Evolutionary conservation across 441 rosid species (phyloP).

Genomic region (Populus hybrid): DNA sequence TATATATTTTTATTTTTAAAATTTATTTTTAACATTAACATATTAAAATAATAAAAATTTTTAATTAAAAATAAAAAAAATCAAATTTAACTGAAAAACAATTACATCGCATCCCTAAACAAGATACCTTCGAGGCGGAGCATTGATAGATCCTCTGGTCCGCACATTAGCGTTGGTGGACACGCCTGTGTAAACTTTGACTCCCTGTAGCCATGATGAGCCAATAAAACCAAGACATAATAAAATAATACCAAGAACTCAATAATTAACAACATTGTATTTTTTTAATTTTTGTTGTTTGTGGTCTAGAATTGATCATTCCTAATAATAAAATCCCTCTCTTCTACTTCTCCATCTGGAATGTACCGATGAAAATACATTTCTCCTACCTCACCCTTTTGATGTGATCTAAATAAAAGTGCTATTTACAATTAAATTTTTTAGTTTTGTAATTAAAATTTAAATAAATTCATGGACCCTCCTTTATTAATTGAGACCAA

Average conservation of each 20-base stretch:
- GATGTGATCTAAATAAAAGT: too few relatives aligned
- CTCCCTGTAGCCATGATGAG: conserved; percentile 36
- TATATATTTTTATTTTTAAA: too few relatives aligned
- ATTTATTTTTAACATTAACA: too few relatives aligned
- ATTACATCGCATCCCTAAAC: too few relatives aligned
- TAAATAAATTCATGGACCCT: not conserved
- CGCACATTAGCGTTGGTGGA: conserved; percentile 61
- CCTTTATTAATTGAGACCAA: too few relatives aligned
- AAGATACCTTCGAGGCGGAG: not conserved
- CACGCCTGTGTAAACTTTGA: conserved; percentile 30
- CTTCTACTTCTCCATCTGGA: not conserved
- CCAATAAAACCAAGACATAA: not conserved
- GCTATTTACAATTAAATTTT: too few relatives aligned
- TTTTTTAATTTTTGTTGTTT: not conserved
- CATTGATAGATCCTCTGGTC: conserved; percentile 39
- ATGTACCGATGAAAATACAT: too few relatives aligned
- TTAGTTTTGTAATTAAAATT: too few relatives aligned
- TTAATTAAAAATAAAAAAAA: too few relatives aligned
- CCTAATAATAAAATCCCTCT: not conserved
- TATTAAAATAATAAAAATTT: too few relatives aligned
- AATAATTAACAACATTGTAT: not conserved
- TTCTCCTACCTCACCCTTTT: too few relatives aligned
- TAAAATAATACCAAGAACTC: not conserved
- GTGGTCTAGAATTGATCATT: not conserved
- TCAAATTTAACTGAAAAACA: too few relatives aligned